These are phyloP conservation scores for Colletotrichum neosansevieriae DNA, from an alignment of 2,329 filamentous ascomycete genomes.

Conservation along the genomic window DNA sequence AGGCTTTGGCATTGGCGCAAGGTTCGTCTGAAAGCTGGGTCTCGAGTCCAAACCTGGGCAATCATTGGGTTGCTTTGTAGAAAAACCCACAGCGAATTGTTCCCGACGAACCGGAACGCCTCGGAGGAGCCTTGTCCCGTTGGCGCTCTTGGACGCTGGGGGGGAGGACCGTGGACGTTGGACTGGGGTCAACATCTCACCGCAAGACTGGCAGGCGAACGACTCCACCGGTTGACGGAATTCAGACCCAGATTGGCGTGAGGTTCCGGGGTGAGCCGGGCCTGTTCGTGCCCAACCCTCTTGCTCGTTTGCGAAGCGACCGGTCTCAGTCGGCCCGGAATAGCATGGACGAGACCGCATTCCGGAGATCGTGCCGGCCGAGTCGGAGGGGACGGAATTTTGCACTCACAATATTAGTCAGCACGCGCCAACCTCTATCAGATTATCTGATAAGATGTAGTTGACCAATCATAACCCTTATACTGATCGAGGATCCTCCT, in stretches of 20 bases:
- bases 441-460: constrained; percentile 26
- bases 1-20: neutral
- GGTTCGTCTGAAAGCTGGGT: constrained; percentile 22
- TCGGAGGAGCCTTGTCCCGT: neutral
- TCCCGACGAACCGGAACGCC: constrained; percentile 29
- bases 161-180: neutral
- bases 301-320: neutral
- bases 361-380: constrained; percentile 6
- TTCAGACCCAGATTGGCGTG: constrained; percentile 15
- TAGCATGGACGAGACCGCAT: neutral
- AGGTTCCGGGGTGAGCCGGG: constrained; percentile 5
- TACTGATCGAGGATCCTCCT: neutral
- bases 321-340: too few species aligned
- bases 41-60: constrained; percentile 8
- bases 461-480: neutral
- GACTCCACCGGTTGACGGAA: constrained; percentile 19
- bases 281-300: constrained; percentile 31
- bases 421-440: neutral
- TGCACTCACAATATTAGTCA: neutral
- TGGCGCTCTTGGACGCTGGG: constrained; percentile 7
- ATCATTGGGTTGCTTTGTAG: constrained; percentile 26
- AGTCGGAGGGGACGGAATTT: neutral
- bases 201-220: constrained; percentile 29
- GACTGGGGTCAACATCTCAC: constrained; percentile 27
- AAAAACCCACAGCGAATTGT: constrained; percentile 11